Base-by-base conservation (phyloP, 192 early-diverging fungal species). In the Endogone sp. region DNA sequence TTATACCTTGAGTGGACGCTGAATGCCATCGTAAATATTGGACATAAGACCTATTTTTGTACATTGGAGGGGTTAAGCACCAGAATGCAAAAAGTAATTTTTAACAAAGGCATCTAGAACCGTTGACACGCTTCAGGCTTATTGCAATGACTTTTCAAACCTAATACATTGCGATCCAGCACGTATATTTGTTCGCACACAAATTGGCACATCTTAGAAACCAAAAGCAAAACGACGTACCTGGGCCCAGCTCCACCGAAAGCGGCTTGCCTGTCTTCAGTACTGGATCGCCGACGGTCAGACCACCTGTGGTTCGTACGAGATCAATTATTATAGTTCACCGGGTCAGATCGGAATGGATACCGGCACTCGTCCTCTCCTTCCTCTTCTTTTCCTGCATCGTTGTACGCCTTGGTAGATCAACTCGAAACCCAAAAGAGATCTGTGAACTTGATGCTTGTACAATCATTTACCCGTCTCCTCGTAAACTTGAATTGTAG, bases 401-500 rank as follows among this genome's bases (percentile, higher is more conserved):
- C 37, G 37, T 11, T 11, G 6, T 49, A 6, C 37, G 16, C 16
- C 37, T 49, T 49, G 16, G 9, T 49, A 49, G 6, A 49, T 6
- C 9, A 11, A 49, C 16, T 49, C 37, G 16, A 49, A 49, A 49
- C 16, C 37, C 6, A 49, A 49, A 0, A 49, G 16, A 49, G 6
- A 1, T 49, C n/a, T 49, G 23, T 10, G 16, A 57, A 31, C 9
- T 49, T 11, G 37, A 6, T 1, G 37, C 9, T 11, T 49, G 16
- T 8, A 63, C 3, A 3, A 24, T 60, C 25, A 79, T 76, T 49
- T 77, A 93, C 93, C 90, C 58, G 98, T 99, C 78, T 99, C 98
- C 72, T 99, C 98, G 85, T 99, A 99, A 24, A 99, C 98, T 83
- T 99, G 98, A 72, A 99, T 91, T 25, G 98, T 98, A n/a, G 95